Conservation (phyloP, 129 eudicot species). For the Helianthus tuberosus region DNA sequence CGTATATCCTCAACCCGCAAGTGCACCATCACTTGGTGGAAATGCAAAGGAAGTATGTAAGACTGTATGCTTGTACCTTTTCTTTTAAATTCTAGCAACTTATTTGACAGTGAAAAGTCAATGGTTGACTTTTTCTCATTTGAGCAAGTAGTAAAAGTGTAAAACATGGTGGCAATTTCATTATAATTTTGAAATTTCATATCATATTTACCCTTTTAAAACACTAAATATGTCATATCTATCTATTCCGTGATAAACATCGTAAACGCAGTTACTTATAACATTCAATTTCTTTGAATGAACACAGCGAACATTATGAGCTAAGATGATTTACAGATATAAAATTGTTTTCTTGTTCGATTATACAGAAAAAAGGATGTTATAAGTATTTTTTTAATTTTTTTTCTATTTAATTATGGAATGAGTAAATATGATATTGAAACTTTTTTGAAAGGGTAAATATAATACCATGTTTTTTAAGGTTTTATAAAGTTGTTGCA, state of each 20-base stretch:
- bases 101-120: constrained; percentile 12
- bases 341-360: no score
- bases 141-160: neutral
- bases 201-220: constrained; percentile 5
- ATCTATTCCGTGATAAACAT: neutral
- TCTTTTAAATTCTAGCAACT: neutral
- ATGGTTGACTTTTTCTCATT: constrained; percentile 5
- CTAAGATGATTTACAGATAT: no score
- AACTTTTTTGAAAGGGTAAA: neutral
- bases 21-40: constrained; percentile 61
- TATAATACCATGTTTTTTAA: neutral
- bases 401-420: neutral
- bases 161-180: neutral
- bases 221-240: neutral
- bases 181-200: neutral
- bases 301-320: no score
- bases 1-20: constrained; percentile 86
- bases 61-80: constrained; percentile 26
- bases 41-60: constrained; percentile 88
- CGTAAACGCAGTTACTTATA: no score
- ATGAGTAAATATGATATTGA: neutral
- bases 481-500: neutral
- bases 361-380: neutral
- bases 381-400: neutral
- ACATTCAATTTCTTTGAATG: no score